Base-by-base conservation (phyloP, 345 rosid species). In the Salix exigua region DNA sequence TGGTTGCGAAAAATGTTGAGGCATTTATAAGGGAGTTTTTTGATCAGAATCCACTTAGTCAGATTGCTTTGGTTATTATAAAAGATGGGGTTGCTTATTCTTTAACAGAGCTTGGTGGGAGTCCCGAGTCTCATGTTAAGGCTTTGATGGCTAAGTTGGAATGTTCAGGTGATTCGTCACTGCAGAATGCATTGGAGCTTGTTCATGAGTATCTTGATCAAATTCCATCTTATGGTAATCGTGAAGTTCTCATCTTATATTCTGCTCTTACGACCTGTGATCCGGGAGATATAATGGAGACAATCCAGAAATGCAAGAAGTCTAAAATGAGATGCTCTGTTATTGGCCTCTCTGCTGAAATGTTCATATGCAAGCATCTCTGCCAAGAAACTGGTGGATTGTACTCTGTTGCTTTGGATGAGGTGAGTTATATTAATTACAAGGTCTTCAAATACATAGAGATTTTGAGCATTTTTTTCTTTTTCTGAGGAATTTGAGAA, bases 1-100 rank as follows among this genome's bases (percentile, higher is more conserved):
- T 91, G 48, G 80, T 91, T 82, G 90, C 96, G 9, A 92, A 87
- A 80, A 85, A 89, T 82, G 92, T 89, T 6, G 98, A 88, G 77
- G 91, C 91, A 30, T 96, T 96, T 77, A 81, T 92, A 53, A 88
- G 96, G 82, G 99, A 96, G 88, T 93, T 96, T 87, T 96, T 93
- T 66, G 88, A 93, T 78, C 94, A 93, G 75, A 95, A 93, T 83
- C 97, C 98, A 35, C 91, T 93, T 25, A 91, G 99, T 86, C 97
- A 96, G 74, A 88, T 93, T 44, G 93, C 91, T 60, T 71, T 96
- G 48, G 91, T 92, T 62, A 80, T 86, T 50, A 86, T 93, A 31
- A 91, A 91, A 85, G 94, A 92, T 81, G 97, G 99, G 44, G 83
- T 93, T 77, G 98, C 97, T 44, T 85, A 89, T 71, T 82, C 87